These are phyloP conservation scores for Lepidium didymum DNA, from an alignment of 345 rosid species.

Conservation along the genomic window DNA sequence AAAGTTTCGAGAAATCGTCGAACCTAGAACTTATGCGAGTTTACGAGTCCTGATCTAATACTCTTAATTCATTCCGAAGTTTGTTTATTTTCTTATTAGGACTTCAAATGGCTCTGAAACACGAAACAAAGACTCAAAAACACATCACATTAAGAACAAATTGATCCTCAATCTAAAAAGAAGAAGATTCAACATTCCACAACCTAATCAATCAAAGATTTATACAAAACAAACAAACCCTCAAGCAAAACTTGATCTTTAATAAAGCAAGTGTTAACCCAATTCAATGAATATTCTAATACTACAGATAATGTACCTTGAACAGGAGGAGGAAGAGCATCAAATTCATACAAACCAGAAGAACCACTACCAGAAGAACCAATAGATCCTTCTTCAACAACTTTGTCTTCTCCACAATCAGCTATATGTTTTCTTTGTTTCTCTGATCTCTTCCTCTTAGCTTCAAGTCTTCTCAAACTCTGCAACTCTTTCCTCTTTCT, in stretches of 20 bases:
- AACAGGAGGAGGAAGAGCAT: conserved; percentile 29
- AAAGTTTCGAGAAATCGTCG: too few relatives aligned
- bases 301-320: conserved; percentile 36
- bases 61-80: not conserved
- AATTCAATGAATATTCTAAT: not conserved
- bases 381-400: conserved; percentile 35
- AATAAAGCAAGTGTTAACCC: not conserved
- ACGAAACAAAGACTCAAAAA: not conserved
- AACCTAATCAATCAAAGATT: not conserved
- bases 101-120: not conserved
- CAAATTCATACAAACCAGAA: conserved; percentile 50
- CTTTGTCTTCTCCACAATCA: conserved; percentile 22
- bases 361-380: conserved; percentile 66
- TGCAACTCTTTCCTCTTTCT: conserved; percentile 72
- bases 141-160: not conserved
- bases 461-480: conserved; percentile 58
- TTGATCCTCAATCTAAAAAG: not conserved
- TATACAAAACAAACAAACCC: not conserved
- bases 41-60: too few relatives aligned
- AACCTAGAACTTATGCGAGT: too few relatives aligned
- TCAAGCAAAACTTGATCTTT: not conserved
- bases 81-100: not conserved
- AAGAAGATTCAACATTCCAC: not conserved
- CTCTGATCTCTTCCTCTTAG: conserved; percentile 72
- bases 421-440: conserved; percentile 43